Percentiles rank a stretch among this genome's conserved stretches.
phyloP scores from a whole-genome alignment of 306 rosid genomes.

The Purshia tridentata region DNA sequence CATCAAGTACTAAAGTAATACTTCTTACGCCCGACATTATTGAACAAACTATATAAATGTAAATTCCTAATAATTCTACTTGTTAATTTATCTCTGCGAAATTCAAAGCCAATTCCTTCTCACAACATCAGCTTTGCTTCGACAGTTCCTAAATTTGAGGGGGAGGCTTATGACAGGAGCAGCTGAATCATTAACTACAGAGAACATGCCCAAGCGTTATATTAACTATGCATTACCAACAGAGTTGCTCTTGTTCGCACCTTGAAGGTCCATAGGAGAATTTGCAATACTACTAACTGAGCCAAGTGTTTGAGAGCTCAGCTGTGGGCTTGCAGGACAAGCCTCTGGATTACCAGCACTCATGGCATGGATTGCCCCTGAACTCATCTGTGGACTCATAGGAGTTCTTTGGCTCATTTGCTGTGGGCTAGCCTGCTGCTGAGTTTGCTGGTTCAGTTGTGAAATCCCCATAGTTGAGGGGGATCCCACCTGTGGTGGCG shows the following conservation, averaged over 20 bases:
- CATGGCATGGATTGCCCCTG: constrained; percentile 81
- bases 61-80: not conserved
- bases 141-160: not conserved
- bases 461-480: constrained; percentile 85
- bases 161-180: not conserved
- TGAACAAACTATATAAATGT: not conserved
- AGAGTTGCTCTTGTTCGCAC: constrained; percentile 82
- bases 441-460: constrained; percentile 65
- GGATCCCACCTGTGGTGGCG: constrained; percentile 87
- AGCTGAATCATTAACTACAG: not conserved
- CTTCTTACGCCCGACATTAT: not conserved
- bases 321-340: constrained; percentile 95
- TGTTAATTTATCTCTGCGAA: not conserved
- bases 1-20: not conserved
- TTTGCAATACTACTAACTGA: constrained; percentile 64
- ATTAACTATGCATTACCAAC: constrained; percentile 51
- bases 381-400: constrained; percentile 90
- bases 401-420: constrained; percentile 93
- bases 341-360: constrained; percentile 87
- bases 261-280: constrained; percentile 96
- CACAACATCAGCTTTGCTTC: not conserved
- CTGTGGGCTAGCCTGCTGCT: constrained; percentile 76
- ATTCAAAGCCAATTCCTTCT: not conserved
- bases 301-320: constrained; percentile 92
- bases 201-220: constrained; percentile 4